A percentile compares a stretch with the other conserved stretches of the same genome.
These are phyloP conservation scores for Exophiala spinifera DNA, from an alignment of 2,329 filamentous ascomycete genomes.

Conservation along the genomic window DNA sequence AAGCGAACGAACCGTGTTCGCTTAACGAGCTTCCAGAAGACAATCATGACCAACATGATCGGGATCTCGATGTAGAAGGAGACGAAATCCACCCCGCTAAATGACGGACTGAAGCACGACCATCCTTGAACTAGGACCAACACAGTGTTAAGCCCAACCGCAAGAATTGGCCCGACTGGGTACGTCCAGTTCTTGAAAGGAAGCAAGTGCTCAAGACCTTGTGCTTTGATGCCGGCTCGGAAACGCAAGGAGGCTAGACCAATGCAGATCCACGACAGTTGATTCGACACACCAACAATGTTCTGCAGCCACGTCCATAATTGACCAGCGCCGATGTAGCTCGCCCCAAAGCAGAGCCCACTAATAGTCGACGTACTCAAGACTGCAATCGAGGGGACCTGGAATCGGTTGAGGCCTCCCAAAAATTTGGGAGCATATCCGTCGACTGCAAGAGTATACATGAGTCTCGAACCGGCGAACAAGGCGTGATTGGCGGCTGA, in stretches of 20 bases:
- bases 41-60: conserved; percentile 55
- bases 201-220: conserved; percentile 60
- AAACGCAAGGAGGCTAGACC: conserved; percentile 65
- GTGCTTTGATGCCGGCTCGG: conserved; percentile 54
- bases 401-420: conserved; percentile 47
- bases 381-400: conserved; percentile 54
- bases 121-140: conserved; percentile 63
- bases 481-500: conserved; percentile 68
- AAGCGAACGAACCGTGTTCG: conserved; percentile 45
- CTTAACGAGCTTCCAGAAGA: conserved; percentile 55
- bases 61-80: conserved; percentile 63
- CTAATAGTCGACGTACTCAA: conserved; percentile 54
- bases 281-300: conserved; percentile 65
- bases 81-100: conserved; percentile 59
- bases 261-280: conserved; percentile 63
- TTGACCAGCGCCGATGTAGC: conserved; percentile 63
- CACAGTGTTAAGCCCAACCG: conserved; percentile 56
- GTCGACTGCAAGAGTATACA: conserved; percentile 49
- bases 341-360: conserved; percentile 62
- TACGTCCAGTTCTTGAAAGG: conserved; percentile 68
- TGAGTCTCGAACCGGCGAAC: conserved; percentile 51
- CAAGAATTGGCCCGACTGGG: conserved; percentile 58
- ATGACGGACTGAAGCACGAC: conserved; percentile 57
- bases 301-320: conserved; percentile 67
- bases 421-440: conserved; percentile 53